Evolutionary conservation across 2,329 filamentous ascomycete genomes (phyloP).

Genomic region (Phyllosticta citrichinensis): DNA sequence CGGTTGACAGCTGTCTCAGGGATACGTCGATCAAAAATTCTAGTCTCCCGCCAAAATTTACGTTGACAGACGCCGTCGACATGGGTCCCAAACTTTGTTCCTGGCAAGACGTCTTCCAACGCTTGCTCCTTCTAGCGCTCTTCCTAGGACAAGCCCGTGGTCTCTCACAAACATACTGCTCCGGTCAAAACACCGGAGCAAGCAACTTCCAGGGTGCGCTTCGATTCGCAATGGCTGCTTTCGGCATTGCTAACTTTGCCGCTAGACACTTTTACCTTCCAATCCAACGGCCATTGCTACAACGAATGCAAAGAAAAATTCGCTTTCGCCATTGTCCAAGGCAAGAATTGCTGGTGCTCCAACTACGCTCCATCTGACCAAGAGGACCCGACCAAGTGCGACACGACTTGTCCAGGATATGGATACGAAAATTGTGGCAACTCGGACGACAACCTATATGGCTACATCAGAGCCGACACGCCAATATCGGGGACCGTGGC

Average conservation of each 20-base stretch:
- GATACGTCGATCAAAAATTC: background rate
- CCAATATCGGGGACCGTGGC: conserved; percentile 49
- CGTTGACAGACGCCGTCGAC: background rate
- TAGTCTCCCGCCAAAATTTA: background rate
- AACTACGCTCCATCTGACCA: conserved; percentile 49
- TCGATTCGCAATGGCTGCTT: conserved; percentile 3
- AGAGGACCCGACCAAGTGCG: conserved; percentile 40
- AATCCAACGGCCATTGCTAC: conserved; percentile 61
- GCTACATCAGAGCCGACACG: conserved; percentile 47
- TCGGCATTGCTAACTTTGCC: background rate
- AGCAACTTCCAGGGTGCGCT: conserved; percentile 23
- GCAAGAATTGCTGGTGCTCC: conserved; percentile 62
- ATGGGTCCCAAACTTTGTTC: background rate
- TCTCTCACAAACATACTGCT: conserved; percentile 33
- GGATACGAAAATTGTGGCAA: conserved; percentile 57
- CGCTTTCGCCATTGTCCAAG: conserved; percentile 60
- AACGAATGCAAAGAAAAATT: conserved; percentile 47
- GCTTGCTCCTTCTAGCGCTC: background rate
- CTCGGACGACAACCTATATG: conserved; percentile 42
- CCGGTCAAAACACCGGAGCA: conserved; percentile 32
- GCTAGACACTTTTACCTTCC: conserved; percentile 32
- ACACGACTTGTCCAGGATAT: conserved; percentile 57
- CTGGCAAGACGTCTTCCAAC: background rate
- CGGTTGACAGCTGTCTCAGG: background rate
- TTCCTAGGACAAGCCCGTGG: background rate